Evolutionary conservation across 352 stramenopile species (phyloP).

Genomic region (Thalassiosira tumida): DNA sequence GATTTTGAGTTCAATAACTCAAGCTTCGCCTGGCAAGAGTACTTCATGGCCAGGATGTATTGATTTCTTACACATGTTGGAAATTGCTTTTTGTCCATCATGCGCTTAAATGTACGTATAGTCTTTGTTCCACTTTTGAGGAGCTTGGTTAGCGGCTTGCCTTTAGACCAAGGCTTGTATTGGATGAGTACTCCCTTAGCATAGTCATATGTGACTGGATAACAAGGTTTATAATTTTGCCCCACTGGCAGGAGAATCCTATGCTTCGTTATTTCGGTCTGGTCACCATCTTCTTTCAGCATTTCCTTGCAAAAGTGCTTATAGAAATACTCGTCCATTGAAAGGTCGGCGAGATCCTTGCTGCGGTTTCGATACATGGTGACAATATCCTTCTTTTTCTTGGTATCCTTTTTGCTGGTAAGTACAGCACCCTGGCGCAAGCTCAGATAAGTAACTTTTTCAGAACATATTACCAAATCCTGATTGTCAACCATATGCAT

Average conservation of each 20-base stretch:
- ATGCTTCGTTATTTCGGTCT: slow-evolving; percentile 31
- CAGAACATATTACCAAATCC: slow-evolving; percentile 59
- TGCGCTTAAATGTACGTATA: slow-evolving; percentile 45
- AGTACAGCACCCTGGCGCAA: slow-evolving; percentile 10
- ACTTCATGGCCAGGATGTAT: slow-evolving; percentile 50
- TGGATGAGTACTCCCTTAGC: too few species aligned
- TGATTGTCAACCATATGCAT: slow-evolving; percentile 48
- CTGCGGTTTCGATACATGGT: slow-evolving; percentile 35
- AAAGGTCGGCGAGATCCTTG: neutral
- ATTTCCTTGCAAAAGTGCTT: slow-evolving; percentile 28
- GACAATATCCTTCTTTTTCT: slow-evolving; percentile 38
- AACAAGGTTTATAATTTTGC: slow-evolving; percentile 36
- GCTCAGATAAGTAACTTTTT: slow-evolving; percentile 36
- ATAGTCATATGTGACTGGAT: slow-evolving; percentile 46
- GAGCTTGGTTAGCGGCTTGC: too few species aligned
- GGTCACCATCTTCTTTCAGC: neutral
- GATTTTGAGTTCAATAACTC: slow-evolving; percentile 30
- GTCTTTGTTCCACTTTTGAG: too few species aligned
- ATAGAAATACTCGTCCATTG: slow-evolving; percentile 52
- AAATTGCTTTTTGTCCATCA: slow-evolving; percentile 41
- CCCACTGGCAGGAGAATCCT: slow-evolving; percentile 33
- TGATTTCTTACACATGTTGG: slow-evolving; percentile 29
- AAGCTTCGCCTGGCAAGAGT: slow-evolving; percentile 27
- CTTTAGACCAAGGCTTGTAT: too few species aligned
- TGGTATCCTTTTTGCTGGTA: slow-evolving; percentile 1